Evolutionary conservation across 352 stramenopile species (phyloP).

Genomic region (Globisporangium emineosum): DNA sequence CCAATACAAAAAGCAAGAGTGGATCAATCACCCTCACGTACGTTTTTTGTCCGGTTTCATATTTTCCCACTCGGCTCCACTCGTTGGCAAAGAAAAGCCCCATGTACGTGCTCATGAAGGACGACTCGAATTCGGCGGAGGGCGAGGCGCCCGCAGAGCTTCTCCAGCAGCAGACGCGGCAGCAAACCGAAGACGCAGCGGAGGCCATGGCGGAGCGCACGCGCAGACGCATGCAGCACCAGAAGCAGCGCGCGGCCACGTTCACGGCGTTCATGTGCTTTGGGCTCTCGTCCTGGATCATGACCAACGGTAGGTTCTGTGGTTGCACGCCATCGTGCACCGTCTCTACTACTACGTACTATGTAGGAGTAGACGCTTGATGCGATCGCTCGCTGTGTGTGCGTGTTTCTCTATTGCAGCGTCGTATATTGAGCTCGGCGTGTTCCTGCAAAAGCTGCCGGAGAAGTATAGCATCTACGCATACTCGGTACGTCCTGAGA

Average conservation of each 20-base stretch:
- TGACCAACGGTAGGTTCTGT: constrained; percentile 44
- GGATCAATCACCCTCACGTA: no score
- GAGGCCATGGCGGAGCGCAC: background rate
- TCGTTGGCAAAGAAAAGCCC: background rate
- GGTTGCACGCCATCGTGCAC: no score
- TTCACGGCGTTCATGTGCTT: constrained; percentile 59
- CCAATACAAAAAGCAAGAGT: no score
- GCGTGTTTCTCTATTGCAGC: constrained; percentile 15
- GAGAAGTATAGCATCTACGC: constrained; percentile 69
- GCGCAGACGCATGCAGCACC: background rate
- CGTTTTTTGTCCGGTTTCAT: no score
- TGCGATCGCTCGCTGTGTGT: background rate
- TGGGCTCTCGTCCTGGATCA: constrained; percentile 60
- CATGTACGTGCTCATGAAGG: constrained; percentile 8
- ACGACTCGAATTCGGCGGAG: background rate
- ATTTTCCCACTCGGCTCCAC: no score
- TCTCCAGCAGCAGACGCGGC: background rate
- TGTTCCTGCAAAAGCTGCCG: constrained; percentile 52
- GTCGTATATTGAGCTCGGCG: constrained; percentile 56
- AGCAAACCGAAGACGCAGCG: background rate
- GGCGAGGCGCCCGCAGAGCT: background rate
- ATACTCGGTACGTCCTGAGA: constrained; percentile 58
- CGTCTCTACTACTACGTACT: no score
- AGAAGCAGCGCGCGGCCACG: constrained; percentile 21
- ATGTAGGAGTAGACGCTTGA: no score